Base-by-base conservation (phyloP, 495 filamentous ascomycete species). In the Penicillium antarcticum region DNA sequence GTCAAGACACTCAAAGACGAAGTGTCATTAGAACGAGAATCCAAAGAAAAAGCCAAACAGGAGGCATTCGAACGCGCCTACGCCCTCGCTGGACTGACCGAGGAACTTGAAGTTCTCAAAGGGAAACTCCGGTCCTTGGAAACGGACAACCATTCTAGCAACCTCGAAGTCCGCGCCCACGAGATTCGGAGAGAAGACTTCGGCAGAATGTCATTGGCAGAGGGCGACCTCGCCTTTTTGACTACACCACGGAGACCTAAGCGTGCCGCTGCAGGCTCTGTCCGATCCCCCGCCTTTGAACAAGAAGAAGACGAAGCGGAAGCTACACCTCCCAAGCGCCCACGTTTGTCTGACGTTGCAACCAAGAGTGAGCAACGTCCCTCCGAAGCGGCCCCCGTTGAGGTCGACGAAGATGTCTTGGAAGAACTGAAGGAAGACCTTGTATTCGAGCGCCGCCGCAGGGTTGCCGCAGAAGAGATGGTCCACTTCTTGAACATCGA, bases 401-500 rank as follows among this genome's bases (percentile, higher is more conserved):
- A 72, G 45, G 9, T 66, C 47, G 37, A 65, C 23, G 70, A 78
- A 14, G 73, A 79, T 19, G 69, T 80, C 43, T 66, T 87, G 32
- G 81, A 84, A 6, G 74, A 82, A 17, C 57, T 92, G 11, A 75
- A 74, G 23, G 76, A 80, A n/a, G 76, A 84, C 11, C 79, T 90
- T 37, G 65, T 80, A 35, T 77, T 72, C 62, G 88, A 94, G 71
- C 82, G 76, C 61, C 80, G 80, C 45, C 72, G 82, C 37, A 80
- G 88, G 39, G 70, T 79, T 29, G 76, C 85, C 13, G 86, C 88
- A 0, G 78, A 91, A 49, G 86, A 88, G 12, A 81, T 85, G 57
- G 71, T 92, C 21, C 79, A 91, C n/a, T 95, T 91, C 63, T 71
- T 96, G 74, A 82, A 87, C 56, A 79, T 87, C 52, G 89, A 95